phyloP scores from a whole-genome alignment of 306 rosid genomes.

The Pyrus betulifolia region DNA sequence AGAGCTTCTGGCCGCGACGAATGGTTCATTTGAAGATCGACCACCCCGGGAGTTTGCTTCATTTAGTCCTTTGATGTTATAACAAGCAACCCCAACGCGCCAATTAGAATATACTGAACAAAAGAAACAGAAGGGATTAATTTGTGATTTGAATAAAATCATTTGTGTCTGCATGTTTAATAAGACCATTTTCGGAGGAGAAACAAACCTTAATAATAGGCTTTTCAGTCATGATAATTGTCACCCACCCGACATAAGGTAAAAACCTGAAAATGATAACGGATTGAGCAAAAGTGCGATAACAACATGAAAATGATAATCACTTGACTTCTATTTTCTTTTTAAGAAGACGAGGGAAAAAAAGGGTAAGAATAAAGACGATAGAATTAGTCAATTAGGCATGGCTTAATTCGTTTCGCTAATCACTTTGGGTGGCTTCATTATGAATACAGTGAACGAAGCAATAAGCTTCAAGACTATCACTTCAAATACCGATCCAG shows the following conservation, averaged over 20 bases:
- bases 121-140: slow-evolving; percentile 4
- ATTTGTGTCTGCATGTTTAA: background rate
- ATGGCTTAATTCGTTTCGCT: background rate
- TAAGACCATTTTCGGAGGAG: background rate
- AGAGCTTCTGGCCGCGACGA: background rate
- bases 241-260: slow-evolving; percentile 95
- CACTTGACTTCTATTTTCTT: background rate
- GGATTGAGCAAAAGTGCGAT: background rate
- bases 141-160: background rate
- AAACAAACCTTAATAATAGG: slow-evolving; percentile 83
- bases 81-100: slow-evolving; percentile 74
- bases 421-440: background rate
- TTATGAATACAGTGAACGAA: background rate
- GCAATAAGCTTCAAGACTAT: background rate
- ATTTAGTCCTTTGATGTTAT: slow-evolving; percentile 64
- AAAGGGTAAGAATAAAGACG: background rate
- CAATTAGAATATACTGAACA: slow-evolving; percentile 67
- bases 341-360: background rate
- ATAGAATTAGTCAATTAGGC: background rate
- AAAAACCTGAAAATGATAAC: slow-evolving; percentile 52
- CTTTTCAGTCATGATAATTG: slow-evolving; percentile 90
- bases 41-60: slow-evolving; percentile 15
- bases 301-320: background rate
- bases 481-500: background rate
- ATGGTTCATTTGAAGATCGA: background rate